Evolutionary conservation across 441 rosid species (phyloP).

Genomic region (Isatis lusitanica): DNA sequence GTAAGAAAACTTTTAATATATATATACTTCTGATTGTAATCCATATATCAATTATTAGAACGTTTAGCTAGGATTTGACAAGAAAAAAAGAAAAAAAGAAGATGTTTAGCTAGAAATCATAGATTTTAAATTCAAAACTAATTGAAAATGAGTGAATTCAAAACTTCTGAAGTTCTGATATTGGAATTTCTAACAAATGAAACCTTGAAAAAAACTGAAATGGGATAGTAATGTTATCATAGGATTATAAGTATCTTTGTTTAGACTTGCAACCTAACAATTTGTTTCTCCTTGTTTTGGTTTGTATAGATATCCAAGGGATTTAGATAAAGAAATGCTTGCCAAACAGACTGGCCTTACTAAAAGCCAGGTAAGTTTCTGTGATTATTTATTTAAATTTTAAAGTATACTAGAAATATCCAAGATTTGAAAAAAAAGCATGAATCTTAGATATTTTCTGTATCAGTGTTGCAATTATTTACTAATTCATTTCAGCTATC

Average conservation of each 20-base stretch:
- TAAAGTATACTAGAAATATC: not conserved
- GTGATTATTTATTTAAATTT: not conserved
- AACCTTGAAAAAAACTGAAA: too few relatives aligned
- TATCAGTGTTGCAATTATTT: not conserved
- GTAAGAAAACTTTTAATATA: conserved; percentile 30
- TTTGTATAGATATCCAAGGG: conserved; percentile 66
- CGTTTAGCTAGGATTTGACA: not conserved
- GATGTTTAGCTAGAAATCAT: not conserved
- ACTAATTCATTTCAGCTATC: not conserved
- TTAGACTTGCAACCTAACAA: not conserved
- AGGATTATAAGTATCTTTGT: conserved; percentile 5
- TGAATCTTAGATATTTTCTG: not conserved
- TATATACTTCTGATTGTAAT: not conserved
- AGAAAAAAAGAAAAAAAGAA: too few relatives aligned
- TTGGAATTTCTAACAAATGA: too few relatives aligned
- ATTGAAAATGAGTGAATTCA: not conserved
- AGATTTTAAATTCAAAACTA: not conserved
- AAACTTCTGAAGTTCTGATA: too few relatives aligned
- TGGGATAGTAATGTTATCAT: conserved; percentile 38
- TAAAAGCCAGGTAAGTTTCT: conserved; percentile 59
- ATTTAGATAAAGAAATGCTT: conserved; percentile 68
- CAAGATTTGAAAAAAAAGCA: not conserved
- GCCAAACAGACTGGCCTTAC: conserved; percentile 87
- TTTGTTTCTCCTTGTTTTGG: conserved; percentile 4
- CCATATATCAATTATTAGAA: not conserved